Evolutionary conservation across 2,329 filamentous ascomycete genomes (phyloP), one percentile per base, ranked within the genome.

Genomic region (Westerdykella ornata): DNA sequence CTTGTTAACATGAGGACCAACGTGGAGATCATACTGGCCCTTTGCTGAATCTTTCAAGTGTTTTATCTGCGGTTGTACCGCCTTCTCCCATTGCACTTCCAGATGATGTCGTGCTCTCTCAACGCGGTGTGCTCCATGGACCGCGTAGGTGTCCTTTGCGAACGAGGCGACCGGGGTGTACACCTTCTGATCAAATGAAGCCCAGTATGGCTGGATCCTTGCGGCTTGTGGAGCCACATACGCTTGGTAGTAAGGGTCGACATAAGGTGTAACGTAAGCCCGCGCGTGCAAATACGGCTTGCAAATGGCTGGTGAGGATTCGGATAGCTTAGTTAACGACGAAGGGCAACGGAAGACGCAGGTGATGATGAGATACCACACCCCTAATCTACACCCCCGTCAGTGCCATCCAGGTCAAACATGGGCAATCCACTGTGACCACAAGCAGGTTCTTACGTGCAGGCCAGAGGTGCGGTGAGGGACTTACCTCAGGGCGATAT

Each of bases 221-320:
- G 89, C 77, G 47, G 95, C 79, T 60, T 96, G 92, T 2, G 88
- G 86, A 5, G 83, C 84, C 17, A 86, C 83, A 59, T 96, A 94
- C 43, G 78, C 67, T 52, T 90, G 72, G 66, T 96, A 97, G 68
- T 94, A 94, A 2, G 89, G 90, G 54, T 82, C 75, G 22, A 94
- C 59, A 63, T 90, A 83, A 3, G 92, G 92, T 18, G 79, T 69
- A 45, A 89, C 71, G 43, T 74, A 81, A 71, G 71, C 80, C 54
- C 68, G 80, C 68, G 70, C 84, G 75, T 75, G 67, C 26, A 82
- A 59, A 55, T 96, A 96, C 8, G 85, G 82, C 58, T 82, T 82
- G 76, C 92, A 98, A 47, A 97, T 77, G 49, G 71, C 75, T 1
- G 89, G 85, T 1, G 87, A 85, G 20, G 74, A 68, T 18, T 84